Percentiles rank a stretch among this genome's conserved stretches.
phyloP scores from a whole-genome alignment of 1,284 basidiomycete genomes.

The Limonomyces culmigenus region DNA sequence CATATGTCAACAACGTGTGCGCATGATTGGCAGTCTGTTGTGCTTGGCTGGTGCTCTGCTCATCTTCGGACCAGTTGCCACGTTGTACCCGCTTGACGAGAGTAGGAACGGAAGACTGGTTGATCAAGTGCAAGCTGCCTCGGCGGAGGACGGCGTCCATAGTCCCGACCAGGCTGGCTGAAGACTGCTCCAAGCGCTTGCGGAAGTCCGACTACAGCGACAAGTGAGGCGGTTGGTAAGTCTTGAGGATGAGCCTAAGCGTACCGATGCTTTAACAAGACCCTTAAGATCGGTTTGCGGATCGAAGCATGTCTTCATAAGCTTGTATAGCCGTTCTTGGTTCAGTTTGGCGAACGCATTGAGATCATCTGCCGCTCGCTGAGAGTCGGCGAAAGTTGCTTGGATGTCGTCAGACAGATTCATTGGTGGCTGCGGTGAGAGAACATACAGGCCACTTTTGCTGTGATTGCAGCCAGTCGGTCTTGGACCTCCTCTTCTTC shows the following conservation, averaged over 20 bases:
- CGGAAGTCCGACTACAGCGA: slow-evolving; percentile 51
- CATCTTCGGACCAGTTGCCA: slow-evolving; percentile 14
- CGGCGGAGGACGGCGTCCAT: slow-evolving; percentile 62
- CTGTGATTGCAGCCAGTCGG: slow-evolving; percentile 35
- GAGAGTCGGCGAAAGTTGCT: slow-evolving; percentile 51
- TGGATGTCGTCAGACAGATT: slow-evolving; percentile 1
- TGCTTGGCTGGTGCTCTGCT: slow-evolving; percentile 17
- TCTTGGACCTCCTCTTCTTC: slow-evolving; percentile 48
- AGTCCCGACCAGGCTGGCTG: slow-evolving; percentile 45
- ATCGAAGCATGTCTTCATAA: slow-evolving; percentile 71
- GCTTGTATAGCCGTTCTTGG: slow-evolving; percentile 73
- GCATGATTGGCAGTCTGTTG: slow-evolving; percentile 27
- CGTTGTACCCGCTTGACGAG: slow-evolving; percentile 54
- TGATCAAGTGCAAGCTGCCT: slow-evolving; percentile 60
- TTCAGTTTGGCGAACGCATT: slow-evolving; percentile 76
- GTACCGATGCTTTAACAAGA: slow-evolving; percentile 63
- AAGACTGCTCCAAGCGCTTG: slow-evolving; percentile 57
- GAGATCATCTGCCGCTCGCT: slow-evolving; percentile 67
- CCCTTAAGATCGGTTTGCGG: slow-evolving; percentile 69
- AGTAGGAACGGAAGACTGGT: slow-evolving; percentile 73
- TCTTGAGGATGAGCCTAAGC: slow-evolving; percentile 8
- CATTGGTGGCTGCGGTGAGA: slow-evolving; percentile 7
- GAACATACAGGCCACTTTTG: slow-evolving; percentile 40
- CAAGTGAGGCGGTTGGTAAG: not conserved
- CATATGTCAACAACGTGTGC: slow-evolving; percentile 31